Evolutionary conservation across 129 eudicot genomes (phyloP).

Genomic region (Centaurea solstitialis): DNA sequence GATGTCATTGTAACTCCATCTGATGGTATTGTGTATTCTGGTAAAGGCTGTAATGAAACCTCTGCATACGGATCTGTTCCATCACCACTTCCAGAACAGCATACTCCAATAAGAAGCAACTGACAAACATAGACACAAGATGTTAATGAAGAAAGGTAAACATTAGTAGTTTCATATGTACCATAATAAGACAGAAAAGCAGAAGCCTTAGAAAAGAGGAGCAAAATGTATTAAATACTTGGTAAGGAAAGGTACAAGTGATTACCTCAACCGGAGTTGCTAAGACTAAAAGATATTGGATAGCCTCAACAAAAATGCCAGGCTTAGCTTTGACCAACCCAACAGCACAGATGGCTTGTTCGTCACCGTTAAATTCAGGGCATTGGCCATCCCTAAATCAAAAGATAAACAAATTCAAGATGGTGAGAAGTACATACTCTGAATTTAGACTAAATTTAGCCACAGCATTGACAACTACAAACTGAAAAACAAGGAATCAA

Average conservation of each 20-base stretch:
- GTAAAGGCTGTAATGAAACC: constrained; percentile 87
- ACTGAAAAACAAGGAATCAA: background rate
- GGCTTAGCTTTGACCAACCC: constrained; percentile 87
- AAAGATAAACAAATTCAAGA: constrained; percentile 11
- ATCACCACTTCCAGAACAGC: constrained; percentile 88
- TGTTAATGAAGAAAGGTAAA: constrained; percentile 9
- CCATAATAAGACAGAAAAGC: background rate
- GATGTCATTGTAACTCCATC: constrained; percentile 98
- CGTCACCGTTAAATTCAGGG: constrained; percentile 94
- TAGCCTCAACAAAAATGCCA: constrained; percentile 95
- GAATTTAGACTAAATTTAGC: background rate
- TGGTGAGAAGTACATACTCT: background rate
- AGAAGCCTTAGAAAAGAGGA: background rate
- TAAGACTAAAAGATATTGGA: constrained; percentile 83
- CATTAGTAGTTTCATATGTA: background rate
- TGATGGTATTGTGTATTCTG: constrained; percentile 84
- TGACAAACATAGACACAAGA: constrained; percentile 35
- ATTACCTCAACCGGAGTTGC: constrained; percentile 97
- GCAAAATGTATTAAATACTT: background rate
- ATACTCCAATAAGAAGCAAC: constrained; percentile 93
- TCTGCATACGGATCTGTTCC: constrained; percentile 95
- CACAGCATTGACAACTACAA: background rate
- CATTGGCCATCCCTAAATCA: constrained; percentile 89
- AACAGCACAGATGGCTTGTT: constrained; percentile 97
- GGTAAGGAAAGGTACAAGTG: background rate